phyloP scores from a whole-genome alignment of 2,329 filamentous ascomycete species.

The Alternaria angustiovoidea region DNA sequence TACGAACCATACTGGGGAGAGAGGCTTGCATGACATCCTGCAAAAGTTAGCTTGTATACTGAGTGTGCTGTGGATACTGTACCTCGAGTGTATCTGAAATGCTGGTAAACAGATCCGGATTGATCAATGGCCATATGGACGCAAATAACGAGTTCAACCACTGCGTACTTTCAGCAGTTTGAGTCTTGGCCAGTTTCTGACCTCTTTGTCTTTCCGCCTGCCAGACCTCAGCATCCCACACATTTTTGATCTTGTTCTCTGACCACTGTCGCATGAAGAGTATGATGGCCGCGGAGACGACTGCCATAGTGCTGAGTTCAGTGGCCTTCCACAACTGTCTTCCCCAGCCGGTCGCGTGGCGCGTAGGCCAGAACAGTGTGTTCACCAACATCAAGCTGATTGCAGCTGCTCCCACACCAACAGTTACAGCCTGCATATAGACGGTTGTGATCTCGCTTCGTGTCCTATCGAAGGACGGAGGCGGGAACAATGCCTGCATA shows the following conservation, averaged over 20 bases:
- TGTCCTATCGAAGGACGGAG: conserved; percentile 59
- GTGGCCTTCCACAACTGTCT: conserved; percentile 38
- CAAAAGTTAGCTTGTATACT: conserved; percentile 18
- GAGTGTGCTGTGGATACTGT: background rate
- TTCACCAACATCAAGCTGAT: conserved; percentile 48
- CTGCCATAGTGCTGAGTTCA: conserved; percentile 40
- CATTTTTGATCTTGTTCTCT: conserved; percentile 65
- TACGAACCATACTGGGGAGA: conserved; percentile 72
- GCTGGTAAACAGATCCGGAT: conserved; percentile 75
- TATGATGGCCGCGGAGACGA: conserved; percentile 46
- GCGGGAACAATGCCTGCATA: conserved; percentile 63
- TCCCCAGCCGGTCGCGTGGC: conserved; percentile 40
- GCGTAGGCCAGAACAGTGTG: conserved; percentile 45
- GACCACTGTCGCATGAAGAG: conserved; percentile 66
- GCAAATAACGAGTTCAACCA: conserved; percentile 76
- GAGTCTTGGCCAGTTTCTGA: conserved; percentile 54
- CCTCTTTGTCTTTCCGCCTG: conserved; percentile 67
- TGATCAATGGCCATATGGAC: conserved; percentile 77
- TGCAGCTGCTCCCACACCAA: conserved; percentile 48
- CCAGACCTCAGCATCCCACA: conserved; percentile 76
- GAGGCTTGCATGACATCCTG: conserved; percentile 80
- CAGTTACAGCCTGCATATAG: conserved; percentile 56
- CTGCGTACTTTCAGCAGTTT: conserved; percentile 70
- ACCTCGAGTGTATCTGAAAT: conserved; percentile 73
- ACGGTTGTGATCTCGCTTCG: conserved; percentile 56